A percentile compares a stretch with the other conserved stretches of the same genome.
These are phyloP conservation scores for Linum lewisii DNA, from an alignment of 345 rosid genomes.

Conservation along the genomic window DNA sequence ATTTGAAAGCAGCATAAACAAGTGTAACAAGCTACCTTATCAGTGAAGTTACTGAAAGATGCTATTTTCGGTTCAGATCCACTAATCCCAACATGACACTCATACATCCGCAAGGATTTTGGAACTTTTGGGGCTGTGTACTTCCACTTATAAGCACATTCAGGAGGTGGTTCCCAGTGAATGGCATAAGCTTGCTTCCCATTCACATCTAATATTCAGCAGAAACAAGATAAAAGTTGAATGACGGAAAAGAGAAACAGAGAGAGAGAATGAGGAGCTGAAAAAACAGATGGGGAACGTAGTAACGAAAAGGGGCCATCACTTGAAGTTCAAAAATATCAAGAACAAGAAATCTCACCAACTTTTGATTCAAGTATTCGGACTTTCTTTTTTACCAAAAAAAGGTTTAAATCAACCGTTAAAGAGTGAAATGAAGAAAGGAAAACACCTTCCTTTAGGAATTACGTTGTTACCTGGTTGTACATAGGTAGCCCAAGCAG, in stretches of 20 bases:
- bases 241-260: background rate
- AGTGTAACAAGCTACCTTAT: conserved; percentile 41
- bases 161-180: conserved; percentile 97
- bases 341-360: background rate
- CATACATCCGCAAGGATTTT: conserved; percentile 81
- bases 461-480: conserved; percentile 53
- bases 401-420: background rate
- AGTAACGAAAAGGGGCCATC: too few relatives aligned
- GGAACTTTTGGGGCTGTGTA: conserved; percentile 46
- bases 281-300: too few relatives aligned
- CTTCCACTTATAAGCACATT: conserved; percentile 72
- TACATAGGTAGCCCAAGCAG: conserved; percentile 96
- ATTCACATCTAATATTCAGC: conserved; percentile 34
- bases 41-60: conserved; percentile 63
- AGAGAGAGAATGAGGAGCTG: background rate
- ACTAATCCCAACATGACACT: conserved; percentile 95
- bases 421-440: conserved; percentile 2
- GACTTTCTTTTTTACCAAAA: background rate
- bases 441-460: conserved; percentile 11
- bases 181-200: conserved; percentile 77
- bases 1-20: conserved; percentile 5
- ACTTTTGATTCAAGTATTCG: background rate
- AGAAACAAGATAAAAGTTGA: background rate
- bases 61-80: conserved; percentile 76
- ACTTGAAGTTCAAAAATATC: too few relatives aligned